Conservation (phyloP, 441 rosid genomes). For the Gossypium schwendimanii region DNA sequence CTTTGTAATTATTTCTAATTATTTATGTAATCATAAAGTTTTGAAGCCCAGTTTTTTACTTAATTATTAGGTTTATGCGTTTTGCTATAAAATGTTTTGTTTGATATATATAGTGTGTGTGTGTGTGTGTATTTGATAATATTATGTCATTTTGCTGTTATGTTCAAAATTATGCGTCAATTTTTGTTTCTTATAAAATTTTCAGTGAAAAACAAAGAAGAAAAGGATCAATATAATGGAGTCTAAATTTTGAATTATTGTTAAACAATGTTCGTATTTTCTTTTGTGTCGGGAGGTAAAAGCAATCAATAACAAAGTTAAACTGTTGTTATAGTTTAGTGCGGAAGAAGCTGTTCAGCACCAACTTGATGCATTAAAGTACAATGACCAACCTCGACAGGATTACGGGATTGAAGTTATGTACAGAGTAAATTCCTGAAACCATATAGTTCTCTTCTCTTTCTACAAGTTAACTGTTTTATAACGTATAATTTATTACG, state of each 20-base stretch:
- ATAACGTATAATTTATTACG: neutral
- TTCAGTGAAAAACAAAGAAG: neutral
- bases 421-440: constrained; percentile 57
- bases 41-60: neutral
- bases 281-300: neutral
- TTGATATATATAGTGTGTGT: neutral
- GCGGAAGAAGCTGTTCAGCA: constrained; percentile 73
- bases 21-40: neutral
- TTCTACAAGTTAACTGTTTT: neutral
- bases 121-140: neutral
- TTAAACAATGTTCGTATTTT: neutral
- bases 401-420: constrained; percentile 88
- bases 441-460: neutral
- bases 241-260: neutral
- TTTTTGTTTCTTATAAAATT: too few relatives aligned
- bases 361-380: constrained; percentile 87
- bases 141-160: too few relatives aligned
- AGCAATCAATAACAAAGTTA: constrained; percentile 3
- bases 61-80: neutral
- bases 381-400: constrained; percentile 76
- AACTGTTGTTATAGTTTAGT: constrained; percentile 53
- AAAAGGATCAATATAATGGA: neutral
- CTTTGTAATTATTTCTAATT: neutral
- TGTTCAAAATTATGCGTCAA: too few relatives aligned
- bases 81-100: neutral